Evolutionary conservation across 208 protist species (phyloP), one percentile per base, ranked within the genome.

Genomic region (Leishmania guyanensis): DNA sequence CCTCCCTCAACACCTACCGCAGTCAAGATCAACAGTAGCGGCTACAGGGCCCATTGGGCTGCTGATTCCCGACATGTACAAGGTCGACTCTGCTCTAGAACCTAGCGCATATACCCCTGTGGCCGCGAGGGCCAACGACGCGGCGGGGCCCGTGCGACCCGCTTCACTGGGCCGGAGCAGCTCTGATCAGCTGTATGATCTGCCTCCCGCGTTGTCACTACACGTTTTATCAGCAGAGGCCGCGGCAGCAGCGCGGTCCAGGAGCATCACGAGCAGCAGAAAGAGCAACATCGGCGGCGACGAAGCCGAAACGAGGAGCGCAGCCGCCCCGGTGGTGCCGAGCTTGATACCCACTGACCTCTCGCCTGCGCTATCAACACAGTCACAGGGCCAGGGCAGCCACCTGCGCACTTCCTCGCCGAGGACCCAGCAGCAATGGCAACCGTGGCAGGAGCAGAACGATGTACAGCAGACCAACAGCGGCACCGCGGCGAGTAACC

Each of bases 161-260:
- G 70, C 75, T 5, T 60, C 81, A 1, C 54, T 80, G n/a, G 75
- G 81, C 12, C 54, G 75, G 54, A 84, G 75, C 81, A 72, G 68
- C 50, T 78, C 73, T 29, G 64, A 75, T 33, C 58, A 77, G 10
- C 77, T 76, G 8, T 53, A 53, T 58, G 39, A 33, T 62, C 22
- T 33, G 69, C 51, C 14, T 6, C 20, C 50, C 10, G 10, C n/a
- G 26, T 46, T 54, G 8, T 36, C 54, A 36, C 39, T 36, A 58
- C n/a, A 50, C 10, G 50, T n/a, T 53, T 22, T 10, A 22, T 29
- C 39, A 64, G 50, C 50, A 4, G 54, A 46, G 69, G 36, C 69
- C 8, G 69, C 64, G 33, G 33, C 66, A 39, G 66, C 29, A 72
- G 33, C 66, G 36, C n/a, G n/a, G n/a, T 36, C 60, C 12, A 65